Evolutionary conservation across 1,284 basidiomycete species (phyloP).

Genomic region (Exobasidium rhododendri): DNA sequence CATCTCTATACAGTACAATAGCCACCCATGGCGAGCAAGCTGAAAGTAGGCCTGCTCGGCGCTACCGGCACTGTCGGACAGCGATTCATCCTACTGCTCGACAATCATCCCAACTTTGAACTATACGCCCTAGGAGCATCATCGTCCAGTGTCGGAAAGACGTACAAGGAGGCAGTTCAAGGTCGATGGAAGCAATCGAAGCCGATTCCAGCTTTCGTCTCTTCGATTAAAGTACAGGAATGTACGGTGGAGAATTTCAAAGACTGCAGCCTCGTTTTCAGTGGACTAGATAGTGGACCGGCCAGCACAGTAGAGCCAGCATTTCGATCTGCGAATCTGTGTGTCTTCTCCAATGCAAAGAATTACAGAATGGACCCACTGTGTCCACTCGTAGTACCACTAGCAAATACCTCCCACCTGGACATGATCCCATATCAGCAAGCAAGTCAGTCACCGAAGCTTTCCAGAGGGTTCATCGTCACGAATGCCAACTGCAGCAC

Average conservation of each 20-base stretch:
- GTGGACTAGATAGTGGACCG: conserved; percentile 87
- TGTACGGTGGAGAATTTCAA: conserved; percentile 76
- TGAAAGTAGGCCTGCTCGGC: conserved; percentile 88
- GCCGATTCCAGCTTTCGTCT: conserved; percentile 69
- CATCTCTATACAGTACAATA: too few species aligned
- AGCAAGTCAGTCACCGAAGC: conserved; percentile 62
- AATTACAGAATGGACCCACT: conserved; percentile 89
- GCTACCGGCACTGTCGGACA: conserved; percentile 70
- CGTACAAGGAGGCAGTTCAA: conserved; percentile 68
- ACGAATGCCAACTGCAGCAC: conserved; percentile 99
- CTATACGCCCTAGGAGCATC: conserved; percentile 87
- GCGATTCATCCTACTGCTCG: conserved; percentile 80
- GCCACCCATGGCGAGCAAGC: too few species aligned
- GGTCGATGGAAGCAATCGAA: conserved; percentile 82
- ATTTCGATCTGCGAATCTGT: conserved; percentile 81
- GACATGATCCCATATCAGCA: conserved; percentile 77
- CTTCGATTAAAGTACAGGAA: conserved; percentile 70
- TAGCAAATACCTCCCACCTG: conserved; percentile 87
- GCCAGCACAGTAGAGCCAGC: conserved; percentile 89
- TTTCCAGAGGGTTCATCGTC: conserved; percentile 83
- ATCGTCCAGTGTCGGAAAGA: conserved; percentile 78
- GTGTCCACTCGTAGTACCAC: conserved; percentile 94
- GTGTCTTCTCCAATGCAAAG: conserved; percentile 97
- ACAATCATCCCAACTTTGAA: conserved; percentile 84
- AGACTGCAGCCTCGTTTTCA: conserved; percentile 86